Evolutionary conservation across 225 moss, liverwort and hornwort species (phyloP), one percentile per base, ranked within the genome.

Genomic region (Physcomitrellopsis africana): DNA sequence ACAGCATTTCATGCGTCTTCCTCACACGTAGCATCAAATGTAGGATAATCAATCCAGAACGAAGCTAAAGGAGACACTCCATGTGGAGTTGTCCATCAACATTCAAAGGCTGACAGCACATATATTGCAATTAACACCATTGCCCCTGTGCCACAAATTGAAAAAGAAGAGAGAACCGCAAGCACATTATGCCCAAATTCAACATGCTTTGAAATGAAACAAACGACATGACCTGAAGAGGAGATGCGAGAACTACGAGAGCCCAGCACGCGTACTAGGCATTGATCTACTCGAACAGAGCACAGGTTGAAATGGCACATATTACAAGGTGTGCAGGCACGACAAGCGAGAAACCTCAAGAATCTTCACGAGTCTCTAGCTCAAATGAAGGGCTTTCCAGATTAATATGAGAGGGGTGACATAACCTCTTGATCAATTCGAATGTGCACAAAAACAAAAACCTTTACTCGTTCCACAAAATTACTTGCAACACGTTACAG

Each of bases 61-160:
- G 5, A 63, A 51, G 54, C 47, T 64, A 58, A 37, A 59, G 20
- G 46, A 43, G 54, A 22, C 65, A 54, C 44, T 27, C 45, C 17
- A 45, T 11, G 17, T 44, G 43, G 22, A 32, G 32, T 14, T 42
- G 26, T 27, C 9, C 53, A 11, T 9, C 53, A 45, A 63, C 72
- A 22, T 53, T 66, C 67, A 32, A 32, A 16, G 8, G 22, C 62
- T 51, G 7, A 17, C 57, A 16, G 17, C 72, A 20, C 73, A 16
- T 54, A 73, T 67, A 68, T 67, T 79, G 67, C 72, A 65, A 22
- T 71, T 48, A 5, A 46, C 65, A 78, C 32, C 49, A 32, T 46
- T 53, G 51, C 41, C 19, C 11, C 15, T 26, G 37, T 73, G 27
- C 73, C 73, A 51, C 23, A 19, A 67, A 4, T 37, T 37, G 32